Evolutionary conservation across 345 rosid species (phyloP), one percentile per base, ranked within the genome.

Genomic region (Euphorbia tirucalli): DNA sequence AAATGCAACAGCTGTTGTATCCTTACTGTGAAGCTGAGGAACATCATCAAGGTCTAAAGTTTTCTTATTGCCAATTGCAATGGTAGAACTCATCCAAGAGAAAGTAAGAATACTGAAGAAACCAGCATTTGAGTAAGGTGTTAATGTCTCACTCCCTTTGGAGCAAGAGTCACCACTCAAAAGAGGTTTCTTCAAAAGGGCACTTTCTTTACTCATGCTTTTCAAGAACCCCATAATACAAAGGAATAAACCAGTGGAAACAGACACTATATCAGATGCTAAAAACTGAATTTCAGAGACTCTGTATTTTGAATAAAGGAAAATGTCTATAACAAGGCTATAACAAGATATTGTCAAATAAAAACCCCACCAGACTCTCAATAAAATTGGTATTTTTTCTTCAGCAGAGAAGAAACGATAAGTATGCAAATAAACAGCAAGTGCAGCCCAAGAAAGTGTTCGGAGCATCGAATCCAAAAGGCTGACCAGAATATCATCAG

Each of bases 321-420:
- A 65, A 68, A 83, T 5, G 74, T 86, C 93, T 46, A 84, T 52
- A 71, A 86, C 84, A 68, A 88, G 82, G 68, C 81, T 74, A 83
- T 79, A 93, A 83, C 87, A 84, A 56, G 93, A 87, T 70, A 89
- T 70, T 67, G 75, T 28, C 14, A 83, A 66, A 69, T 79, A 90
- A 68, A 87, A 85, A 21, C 75, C 89, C 89, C 87, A 87, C 95
- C 93, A 93, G 55, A 86, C 60, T 74, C 90, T 85, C 70, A 93
- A 80, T 8, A 80, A 64, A 65, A 85, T 31, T 6, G 88, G 88
- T 32, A 87, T 79, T 65, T 73, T 84, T 24, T 39, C 57, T 43
- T 65, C 85, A 21, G 66, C 59, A 19, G 83, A 76, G 67, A 63
- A 68, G 16, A 61, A 69, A 71, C 71, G 63, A 9, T 75, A 74